Evolutionary conservation across 139 green algal genomes (phyloP).

Genomic region (Raphidocelis subcapitata): DNA sequence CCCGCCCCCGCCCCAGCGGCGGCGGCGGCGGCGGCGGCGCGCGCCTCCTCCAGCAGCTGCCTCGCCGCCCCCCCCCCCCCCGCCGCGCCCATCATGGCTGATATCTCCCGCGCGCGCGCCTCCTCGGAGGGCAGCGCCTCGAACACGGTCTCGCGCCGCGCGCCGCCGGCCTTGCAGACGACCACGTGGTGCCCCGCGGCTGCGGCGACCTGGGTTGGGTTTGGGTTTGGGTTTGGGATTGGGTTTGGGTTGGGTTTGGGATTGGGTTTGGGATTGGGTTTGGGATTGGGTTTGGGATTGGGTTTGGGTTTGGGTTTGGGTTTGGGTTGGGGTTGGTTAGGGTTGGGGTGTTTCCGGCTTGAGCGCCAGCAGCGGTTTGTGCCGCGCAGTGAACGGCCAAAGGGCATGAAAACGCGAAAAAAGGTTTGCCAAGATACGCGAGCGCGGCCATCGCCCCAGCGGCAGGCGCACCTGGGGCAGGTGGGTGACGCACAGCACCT

Average conservation of each 20-base stretch:
- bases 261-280: too few relatives aligned
- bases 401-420: neutral
- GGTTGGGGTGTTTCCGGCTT: too few relatives aligned
- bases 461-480: slow-evolving; percentile 64
- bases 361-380: too few relatives aligned
- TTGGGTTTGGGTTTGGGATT: neutral
- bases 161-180: slow-evolving; percentile 51
- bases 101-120: slow-evolving; percentile 58
- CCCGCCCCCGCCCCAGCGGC: too few relatives aligned
- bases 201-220: slow-evolving; percentile 67
- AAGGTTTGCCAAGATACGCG: neutral
- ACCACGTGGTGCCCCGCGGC: slow-evolving; percentile 67
- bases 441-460: neutral
- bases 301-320: too few relatives aligned
- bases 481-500: slow-evolving; percentile 84
- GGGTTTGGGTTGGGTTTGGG: neutral
- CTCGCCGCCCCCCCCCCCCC: neutral
- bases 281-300: too few relatives aligned
- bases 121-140: slow-evolving; percentile 21
- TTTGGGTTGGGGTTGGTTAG: too few relatives aligned
- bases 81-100: slow-evolving; percentile 68
- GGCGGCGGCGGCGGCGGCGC: too few relatives aligned
- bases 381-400: neutral
- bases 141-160: slow-evolving; percentile 53
- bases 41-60: too few relatives aligned